Evolutionary conservation across 306 rosid genomes (phyloP), one percentile per base, ranked within the genome.

Genomic region (Carpinus viminea): DNA sequence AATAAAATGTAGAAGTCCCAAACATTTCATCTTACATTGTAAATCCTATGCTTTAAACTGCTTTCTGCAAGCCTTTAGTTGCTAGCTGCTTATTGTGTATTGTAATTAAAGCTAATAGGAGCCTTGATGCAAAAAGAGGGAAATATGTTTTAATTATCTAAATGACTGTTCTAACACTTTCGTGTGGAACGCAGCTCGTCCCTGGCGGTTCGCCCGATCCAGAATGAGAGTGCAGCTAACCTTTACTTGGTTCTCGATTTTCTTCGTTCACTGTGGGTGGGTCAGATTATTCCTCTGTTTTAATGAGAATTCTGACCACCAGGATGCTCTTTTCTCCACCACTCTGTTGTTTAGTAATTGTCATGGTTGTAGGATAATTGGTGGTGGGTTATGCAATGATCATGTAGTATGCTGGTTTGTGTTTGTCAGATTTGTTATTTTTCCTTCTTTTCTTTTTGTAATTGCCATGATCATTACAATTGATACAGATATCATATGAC

Each of bases 171-270:
- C 45, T 59, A 41, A 73, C 70, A 46, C 12, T 13, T 53, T 56
- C 38, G 46, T 24, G 51, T 47, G 3, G 77, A 81, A 81, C 87
- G 91, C 90, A 92, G 97, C 82, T 90, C 87, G 97, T 92, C 26
- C 97, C 95, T 3, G 97, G 97, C 45, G 93, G 95, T 75, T 90
- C 97, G 51, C 97, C 95, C 69, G 97, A 92, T 70, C 82, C 91
- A 36, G 97, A 92, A 79, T 89, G 86, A 92, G 78, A 66, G 64
- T 15, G 68, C 65, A 3, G 38, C n/a, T 26, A 45, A 79, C 21
- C 38, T 80, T 62, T 59, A n/a, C 74, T 56, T 51, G 77, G 72
- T 57, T 55, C 43, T 68, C 41, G 55, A 72, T 51, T 62, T 74
- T 50, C 74, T 36, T 77, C 71, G 64, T 56, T 34, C 68, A 69